Evolutionary conservation across 805 yeast species (phyloP).

Genomic region (Babjeviella inositovora): DNA sequence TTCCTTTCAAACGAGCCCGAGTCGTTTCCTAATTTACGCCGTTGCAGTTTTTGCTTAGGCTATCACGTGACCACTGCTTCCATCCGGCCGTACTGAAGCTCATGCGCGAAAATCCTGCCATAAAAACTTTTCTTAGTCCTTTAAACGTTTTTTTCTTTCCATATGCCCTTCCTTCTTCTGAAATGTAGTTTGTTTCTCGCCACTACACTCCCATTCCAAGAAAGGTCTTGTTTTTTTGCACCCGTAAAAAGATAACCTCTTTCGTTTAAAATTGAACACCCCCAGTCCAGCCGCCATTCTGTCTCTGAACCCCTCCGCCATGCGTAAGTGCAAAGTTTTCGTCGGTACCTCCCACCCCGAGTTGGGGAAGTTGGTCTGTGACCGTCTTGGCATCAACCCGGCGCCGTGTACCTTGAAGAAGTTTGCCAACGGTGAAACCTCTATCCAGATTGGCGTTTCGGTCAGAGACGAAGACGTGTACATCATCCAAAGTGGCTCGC

Average conservation of each 20-base stretch:
- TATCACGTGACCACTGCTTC: no score
- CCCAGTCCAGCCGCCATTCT: neutral
- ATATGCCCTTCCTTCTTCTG: no score
- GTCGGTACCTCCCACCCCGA: conserved; percentile 96
- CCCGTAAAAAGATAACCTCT: neutral
- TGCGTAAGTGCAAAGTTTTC: conserved; percentile 96
- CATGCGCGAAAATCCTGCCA: no score
- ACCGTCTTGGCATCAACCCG: conserved; percentile 78
- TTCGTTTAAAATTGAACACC: neutral
- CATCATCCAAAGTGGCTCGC: conserved; percentile 81
- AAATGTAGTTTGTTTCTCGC: no score
- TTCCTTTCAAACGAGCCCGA: no score
- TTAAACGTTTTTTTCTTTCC: no score
- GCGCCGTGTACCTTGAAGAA: conserved; percentile 87
- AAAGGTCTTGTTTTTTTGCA: neutral
- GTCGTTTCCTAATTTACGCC: no score
- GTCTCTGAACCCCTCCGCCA: conserved; percentile 13
- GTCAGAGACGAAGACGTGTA: conserved; percentile 96
- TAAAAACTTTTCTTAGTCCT: no score
- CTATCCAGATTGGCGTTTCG: conserved; percentile 87
- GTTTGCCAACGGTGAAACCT: conserved; percentile 95
- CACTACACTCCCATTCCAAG: neutral
- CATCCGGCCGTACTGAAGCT: no score
- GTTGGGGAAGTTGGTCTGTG: conserved; percentile 80
- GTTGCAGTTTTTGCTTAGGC: no score